Conservation (phyloP, 768 basidiomycete genomes). For the Agaricus bisporus region DNA sequence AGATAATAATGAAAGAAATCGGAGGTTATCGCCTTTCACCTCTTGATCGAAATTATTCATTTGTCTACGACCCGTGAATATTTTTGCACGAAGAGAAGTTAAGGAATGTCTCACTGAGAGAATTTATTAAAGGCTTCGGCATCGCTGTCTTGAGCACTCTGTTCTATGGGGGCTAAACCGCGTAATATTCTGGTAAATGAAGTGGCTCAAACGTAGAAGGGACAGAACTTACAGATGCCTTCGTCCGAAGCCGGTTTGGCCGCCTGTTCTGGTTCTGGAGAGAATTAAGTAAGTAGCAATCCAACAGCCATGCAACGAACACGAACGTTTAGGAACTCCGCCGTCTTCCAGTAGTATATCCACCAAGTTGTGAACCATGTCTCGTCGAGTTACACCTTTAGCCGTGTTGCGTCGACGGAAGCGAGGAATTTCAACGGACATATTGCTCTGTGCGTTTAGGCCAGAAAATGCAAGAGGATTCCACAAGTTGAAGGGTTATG, state of each 20-base stretch:
- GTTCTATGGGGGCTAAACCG: constrained; percentile 53
- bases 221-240: constrained; percentile 53
- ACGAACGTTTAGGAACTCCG: constrained; percentile 25
- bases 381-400: constrained; percentile 24
- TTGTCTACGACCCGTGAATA: constrained; percentile 28
- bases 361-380: constrained; percentile 45
- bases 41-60: constrained; percentile 63
- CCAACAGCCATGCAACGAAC: background rate
- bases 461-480: background rate
- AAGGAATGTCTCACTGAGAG: constrained; percentile 37
- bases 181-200: background rate
- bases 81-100: constrained; percentile 11
- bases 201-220: background rate
- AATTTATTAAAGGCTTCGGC: constrained; percentile 62
- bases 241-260: constrained; percentile 57
- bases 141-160: constrained; percentile 62
- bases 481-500: background rate
- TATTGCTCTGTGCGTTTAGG: background rate
- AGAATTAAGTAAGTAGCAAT: background rate
- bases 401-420: background rate
- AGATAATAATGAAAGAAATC: constrained; percentile 1
- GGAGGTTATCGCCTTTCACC: constrained; percentile 24
- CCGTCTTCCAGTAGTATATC: constrained; percentile 41
- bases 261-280: constrained; percentile 29
- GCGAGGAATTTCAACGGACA: background rate